Evolutionary conservation across 2,329 filamentous ascomycete species (phyloP).

Genomic region (Fusarium sp.): DNA sequence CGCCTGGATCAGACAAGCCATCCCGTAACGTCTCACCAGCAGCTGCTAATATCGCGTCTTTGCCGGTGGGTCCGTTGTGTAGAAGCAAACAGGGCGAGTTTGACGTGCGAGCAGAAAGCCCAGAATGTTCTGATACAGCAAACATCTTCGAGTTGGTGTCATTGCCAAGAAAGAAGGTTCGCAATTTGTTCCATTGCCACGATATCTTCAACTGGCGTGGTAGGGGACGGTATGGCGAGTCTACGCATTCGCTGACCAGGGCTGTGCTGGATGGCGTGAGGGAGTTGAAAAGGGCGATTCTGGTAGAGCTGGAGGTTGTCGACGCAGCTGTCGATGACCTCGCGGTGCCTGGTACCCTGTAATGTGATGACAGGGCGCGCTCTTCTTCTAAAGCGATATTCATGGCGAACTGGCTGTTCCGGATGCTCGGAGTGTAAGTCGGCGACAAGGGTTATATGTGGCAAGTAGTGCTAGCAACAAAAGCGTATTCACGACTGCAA

Average conservation of each 20-base stretch:
- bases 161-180: constrained; percentile 39
- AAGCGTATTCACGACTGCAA: constrained; percentile 8
- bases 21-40: constrained; percentile 35
- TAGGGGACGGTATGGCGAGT: constrained; percentile 31
- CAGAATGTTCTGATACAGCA: constrained; percentile 40
- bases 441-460: background rate
- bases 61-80: constrained; percentile 35
- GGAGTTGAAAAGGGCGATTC: constrained; percentile 35
- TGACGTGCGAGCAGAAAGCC: constrained; percentile 26
- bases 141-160: constrained; percentile 37
- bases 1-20: constrained; percentile 21
- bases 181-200: constrained; percentile 41
- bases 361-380: constrained; percentile 16
- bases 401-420: constrained; percentile 19
- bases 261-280: constrained; percentile 39
- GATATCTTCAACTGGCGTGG: constrained; percentile 37
- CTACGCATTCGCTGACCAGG: constrained; percentile 36
- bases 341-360: constrained; percentile 30
- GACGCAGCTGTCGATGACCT: constrained; percentile 36
- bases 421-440: constrained; percentile 4
- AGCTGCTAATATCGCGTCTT: constrained; percentile 36
- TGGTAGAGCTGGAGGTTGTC: constrained; percentile 34
- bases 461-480: constrained; percentile 2
- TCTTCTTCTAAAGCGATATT: constrained; percentile 21
- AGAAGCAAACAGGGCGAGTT: constrained; percentile 35